phyloP scores from a whole-genome alignment of 2,329 filamentous ascomycete species.

The Aspergillus brasiliensis region DNA sequence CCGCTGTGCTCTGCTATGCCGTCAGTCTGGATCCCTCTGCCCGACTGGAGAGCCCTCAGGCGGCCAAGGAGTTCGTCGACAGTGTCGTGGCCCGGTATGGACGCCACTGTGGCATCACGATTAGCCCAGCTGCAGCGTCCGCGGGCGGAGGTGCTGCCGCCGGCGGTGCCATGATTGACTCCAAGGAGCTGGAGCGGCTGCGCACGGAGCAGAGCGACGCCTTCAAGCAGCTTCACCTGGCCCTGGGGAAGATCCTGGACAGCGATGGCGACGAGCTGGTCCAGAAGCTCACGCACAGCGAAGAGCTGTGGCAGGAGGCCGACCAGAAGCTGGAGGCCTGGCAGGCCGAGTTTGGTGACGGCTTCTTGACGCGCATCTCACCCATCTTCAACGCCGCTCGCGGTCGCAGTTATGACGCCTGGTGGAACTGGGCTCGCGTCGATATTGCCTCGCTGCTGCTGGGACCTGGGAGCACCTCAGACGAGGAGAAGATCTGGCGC shows the following conservation, averaged over 20 bases:
- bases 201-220: not conserved
- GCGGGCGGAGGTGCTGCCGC: not conserved
- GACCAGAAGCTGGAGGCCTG: not conserved
- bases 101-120: not conserved
- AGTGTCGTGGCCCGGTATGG: not conserved
- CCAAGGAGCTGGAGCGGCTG: not conserved
- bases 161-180: not conserved
- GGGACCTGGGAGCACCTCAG: not conserved
- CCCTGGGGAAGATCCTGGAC: not conserved
- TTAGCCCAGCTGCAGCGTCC: not conserved
- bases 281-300: not conserved
- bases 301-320: not conserved
- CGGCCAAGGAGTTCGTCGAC: slow-evolving; percentile 6
- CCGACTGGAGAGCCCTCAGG: not conserved
- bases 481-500: not conserved
- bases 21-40: not conserved
- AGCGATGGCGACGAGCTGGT: not conserved
- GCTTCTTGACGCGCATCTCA: not conserved
- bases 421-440: slow-evolving; percentile 8
- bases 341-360: slow-evolving; percentile 3
- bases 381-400: not conserved
- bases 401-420: not conserved
- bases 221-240: not conserved
- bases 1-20: not conserved
- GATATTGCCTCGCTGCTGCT: not conserved